Evolutionary conservation across 2,329 filamentous ascomycete species (phyloP).

Genomic region (Sporothrix euskadiensis): DNA sequence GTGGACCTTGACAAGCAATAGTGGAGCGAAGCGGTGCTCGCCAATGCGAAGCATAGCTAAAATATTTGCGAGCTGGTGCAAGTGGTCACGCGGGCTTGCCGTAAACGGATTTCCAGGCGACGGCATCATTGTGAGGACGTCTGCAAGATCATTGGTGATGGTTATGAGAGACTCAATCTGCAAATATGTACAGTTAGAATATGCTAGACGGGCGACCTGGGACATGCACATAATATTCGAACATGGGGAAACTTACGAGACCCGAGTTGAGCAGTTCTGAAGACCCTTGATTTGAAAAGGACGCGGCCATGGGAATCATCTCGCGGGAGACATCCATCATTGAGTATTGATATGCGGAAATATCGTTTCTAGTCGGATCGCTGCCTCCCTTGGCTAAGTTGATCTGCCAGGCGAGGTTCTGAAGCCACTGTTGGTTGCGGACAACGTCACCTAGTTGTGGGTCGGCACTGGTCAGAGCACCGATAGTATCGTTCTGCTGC

Average conservation of each 20-base stretch:
- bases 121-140: constrained; percentile 68
- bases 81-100: constrained; percentile 69
- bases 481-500: constrained; percentile 59
- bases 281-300: constrained; percentile 65
- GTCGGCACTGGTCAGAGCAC: constrained; percentile 54
- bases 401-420: constrained; percentile 64
- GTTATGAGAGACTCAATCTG: constrained; percentile 80
- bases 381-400: constrained; percentile 51
- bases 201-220: neutral
- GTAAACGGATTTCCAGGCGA: constrained; percentile 62
- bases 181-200: neutral
- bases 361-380: constrained; percentile 44
- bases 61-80: constrained; percentile 67
- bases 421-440: constrained; percentile 65
- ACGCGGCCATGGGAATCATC: constrained; percentile 65
- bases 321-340: constrained; percentile 61
- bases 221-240: neutral
- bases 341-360: constrained; percentile 56
- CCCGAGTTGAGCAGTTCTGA: constrained; percentile 75
- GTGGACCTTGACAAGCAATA: constrained; percentile 73
- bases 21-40: constrained; percentile 72
- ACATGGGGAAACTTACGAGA: constrained; percentile 55
- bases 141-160: constrained; percentile 69
- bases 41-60: constrained; percentile 72
- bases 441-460: constrained; percentile 57